Evolutionary conservation across 192 early-diverging fungal genomes (phyloP), one percentile per base, ranked within the genome.

Genomic region (Entomortierella parvispora): DNA sequence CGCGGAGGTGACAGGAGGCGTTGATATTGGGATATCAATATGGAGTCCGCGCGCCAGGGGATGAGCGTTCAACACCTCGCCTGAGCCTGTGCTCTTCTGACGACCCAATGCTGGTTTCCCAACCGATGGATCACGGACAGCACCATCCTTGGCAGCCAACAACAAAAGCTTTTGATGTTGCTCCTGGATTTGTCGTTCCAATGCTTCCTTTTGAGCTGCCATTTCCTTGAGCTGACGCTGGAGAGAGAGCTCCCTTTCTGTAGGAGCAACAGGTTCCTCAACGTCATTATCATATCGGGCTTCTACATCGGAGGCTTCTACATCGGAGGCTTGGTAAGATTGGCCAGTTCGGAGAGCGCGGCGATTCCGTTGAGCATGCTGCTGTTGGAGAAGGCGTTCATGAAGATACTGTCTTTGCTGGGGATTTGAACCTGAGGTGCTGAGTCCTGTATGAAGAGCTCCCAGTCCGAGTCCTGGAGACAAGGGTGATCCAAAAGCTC

Each of bases 161-260:
- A 43, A 29, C 0, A 32, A 48, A 15, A 52, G 42, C n/a, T 62
- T 57, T 9, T 31, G 46, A 1, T 76, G 62, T 23, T 60, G 62
- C 48, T 61, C 37, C 44, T 58, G 64, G 5, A 76, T 62, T 31
- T 57, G 64, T 43, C 55, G 51, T 18, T 71, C 59, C 28, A 56
- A 60, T 23, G 28, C n/a, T 7, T 56, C 47, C n/a, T 40, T 40
- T 12, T 40, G 37, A 12, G 37, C 37, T 9, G 37, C 12, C 37
- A 40, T 40, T 40, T 40, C 33, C 18, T 50, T 44, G 7, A 67
- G n/a, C 22, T 63, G 48, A 28, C 23, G 2, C 14, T 63, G 61
- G 12, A 63, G 61, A 40, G 37, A 40, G 12, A 40, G 5, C 37
- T 40, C 37, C 37, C 12, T 40, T 5, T 40, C 37, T 9, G 37